These are phyloP conservation scores for Salicornia ramosissima DNA, from an alignment of 148 eudicot species.

Conservation along the genomic window DNA sequence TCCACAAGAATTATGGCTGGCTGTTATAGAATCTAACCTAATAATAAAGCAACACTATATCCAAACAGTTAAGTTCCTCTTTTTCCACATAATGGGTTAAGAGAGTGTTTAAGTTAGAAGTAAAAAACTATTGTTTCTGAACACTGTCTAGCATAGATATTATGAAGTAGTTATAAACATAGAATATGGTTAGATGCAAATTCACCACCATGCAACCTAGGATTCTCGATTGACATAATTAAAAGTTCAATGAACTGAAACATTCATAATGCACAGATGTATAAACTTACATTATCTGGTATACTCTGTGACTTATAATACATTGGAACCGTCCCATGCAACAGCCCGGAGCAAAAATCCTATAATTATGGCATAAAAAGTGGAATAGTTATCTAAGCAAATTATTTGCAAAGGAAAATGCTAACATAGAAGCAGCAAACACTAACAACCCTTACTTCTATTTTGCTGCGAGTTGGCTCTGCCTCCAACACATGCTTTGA, in stretches of 20 bases:
- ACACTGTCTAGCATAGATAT: not conserved
- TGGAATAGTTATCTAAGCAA: not conserved
- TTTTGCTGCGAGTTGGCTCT: conserved; percentile 52
- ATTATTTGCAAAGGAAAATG: not conserved
- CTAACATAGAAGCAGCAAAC: not conserved
- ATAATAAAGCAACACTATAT: not conserved
- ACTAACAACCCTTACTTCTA: conserved; percentile 49
- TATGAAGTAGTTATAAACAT: not conserved
- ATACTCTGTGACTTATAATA: conserved; percentile 72
- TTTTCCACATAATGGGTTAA: not conserved
- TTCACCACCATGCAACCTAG: conserved; percentile 3
- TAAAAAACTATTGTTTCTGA: not conserved
- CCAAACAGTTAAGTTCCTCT: not conserved
- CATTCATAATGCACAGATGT: not conserved
- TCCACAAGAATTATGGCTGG: not conserved
- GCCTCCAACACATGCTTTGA: conserved; percentile 75
- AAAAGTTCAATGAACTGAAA: not conserved
- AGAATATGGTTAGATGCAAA: not conserved
- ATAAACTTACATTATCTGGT: conserved; percentile 73
- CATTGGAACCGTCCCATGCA: conserved; percentile 47
- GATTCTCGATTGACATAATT: not conserved
- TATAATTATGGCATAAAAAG: conserved; percentile 31
- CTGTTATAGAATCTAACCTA: not conserved
- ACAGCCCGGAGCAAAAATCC: conserved; percentile 73
- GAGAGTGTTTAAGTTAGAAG: not conserved